Percentiles rank a stretch among this genome's conserved stretches.
phyloP scores from a whole-genome alignment of 371 early-diverging fungal genomes.

The Apophysomyces sp. region DNA sequence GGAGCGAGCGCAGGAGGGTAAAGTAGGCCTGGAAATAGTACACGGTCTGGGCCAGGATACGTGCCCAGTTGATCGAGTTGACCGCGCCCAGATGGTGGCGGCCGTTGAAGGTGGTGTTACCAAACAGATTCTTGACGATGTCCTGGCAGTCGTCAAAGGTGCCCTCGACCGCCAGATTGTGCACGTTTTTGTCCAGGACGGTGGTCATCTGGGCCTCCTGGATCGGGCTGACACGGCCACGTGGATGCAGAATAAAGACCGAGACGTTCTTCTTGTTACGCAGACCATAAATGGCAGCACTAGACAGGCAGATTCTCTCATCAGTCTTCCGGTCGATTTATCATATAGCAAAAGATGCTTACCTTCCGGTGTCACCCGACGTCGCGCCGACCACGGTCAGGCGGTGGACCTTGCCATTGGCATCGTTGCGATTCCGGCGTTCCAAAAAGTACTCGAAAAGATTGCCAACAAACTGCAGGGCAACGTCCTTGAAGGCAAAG shows the following conservation, averaged over 20 bases:
- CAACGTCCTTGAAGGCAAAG: slow-evolving; percentile 98
- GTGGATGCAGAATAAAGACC: slow-evolving; percentile 93
- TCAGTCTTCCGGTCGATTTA: no score
- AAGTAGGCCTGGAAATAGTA: slow-evolving; percentile 97
- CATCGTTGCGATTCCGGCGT: slow-evolving; percentile 63
- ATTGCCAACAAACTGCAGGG: slow-evolving; percentile 95
- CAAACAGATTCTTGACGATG: slow-evolving; percentile 90
- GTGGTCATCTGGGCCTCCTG: slow-evolving; percentile 98
- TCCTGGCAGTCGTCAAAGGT: slow-evolving; percentile 98
- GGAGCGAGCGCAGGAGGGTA: slow-evolving; percentile 55
- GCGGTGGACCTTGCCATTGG: slow-evolving; percentile 52
- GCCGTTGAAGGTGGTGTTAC: slow-evolving; percentile 72
- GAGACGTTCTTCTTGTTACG: slow-evolving; percentile 89
- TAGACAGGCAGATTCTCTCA: slow-evolving; percentile 13
- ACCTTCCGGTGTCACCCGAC: slow-evolving; percentile 96
- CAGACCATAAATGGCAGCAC: slow-evolving; percentile 97
- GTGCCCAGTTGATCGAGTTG: slow-evolving; percentile 99
- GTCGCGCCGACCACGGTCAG: slow-evolving; percentile 96
- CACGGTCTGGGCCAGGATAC: slow-evolving; percentile 92
- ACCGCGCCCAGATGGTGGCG: slow-evolving; percentile 89
- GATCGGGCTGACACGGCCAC: slow-evolving; percentile 87
- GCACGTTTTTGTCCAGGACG: slow-evolving; percentile 90
- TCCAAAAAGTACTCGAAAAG: slow-evolving; percentile 95
- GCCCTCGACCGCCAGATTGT: slow-evolving; percentile 88
- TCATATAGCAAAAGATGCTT: no score